These are phyloP conservation scores for Syzygium jambos DNA, from an alignment of 345 rosid genomes.

Conservation along the genomic window DNA sequence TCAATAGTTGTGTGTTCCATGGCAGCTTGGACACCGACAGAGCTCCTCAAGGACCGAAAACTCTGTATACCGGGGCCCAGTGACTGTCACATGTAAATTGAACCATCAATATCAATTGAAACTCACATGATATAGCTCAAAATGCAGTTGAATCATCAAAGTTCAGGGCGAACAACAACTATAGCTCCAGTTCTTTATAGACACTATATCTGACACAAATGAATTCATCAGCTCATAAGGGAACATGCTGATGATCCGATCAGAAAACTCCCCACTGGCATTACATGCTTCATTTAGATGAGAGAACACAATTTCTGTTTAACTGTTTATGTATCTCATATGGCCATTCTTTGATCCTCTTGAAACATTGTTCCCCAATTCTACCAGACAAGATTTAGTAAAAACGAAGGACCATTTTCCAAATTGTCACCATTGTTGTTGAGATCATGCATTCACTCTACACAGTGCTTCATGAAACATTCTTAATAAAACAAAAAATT, in stretches of 20 bases:
- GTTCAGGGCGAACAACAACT: conserved; percentile 3
- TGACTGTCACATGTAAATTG: conserved; percentile 31
- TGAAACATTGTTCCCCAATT: neutral
- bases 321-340: neutral
- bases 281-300: neutral
- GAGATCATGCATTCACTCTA: neutral
- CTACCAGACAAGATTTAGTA: neutral
- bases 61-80: conserved; percentile 49
- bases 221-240: neutral
- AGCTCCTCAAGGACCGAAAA: conserved; percentile 54
- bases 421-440: neutral
- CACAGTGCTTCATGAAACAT: neutral
- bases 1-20: conserved; percentile 55
- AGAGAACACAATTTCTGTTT: neutral
- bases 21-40: conserved; percentile 58
- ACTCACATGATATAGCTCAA: neutral
- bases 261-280: neutral
- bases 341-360: neutral
- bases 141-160: neutral
- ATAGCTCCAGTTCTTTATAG: neutral
- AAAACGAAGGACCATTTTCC: neutral
- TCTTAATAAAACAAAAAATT: neutral
- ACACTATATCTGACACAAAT: neutral
- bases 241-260: neutral
- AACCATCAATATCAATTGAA: conserved; percentile 4